Base-by-base conservation (phyloP, 1,284 basidiomycete genomes). In the Malassezia caprae region DNA sequence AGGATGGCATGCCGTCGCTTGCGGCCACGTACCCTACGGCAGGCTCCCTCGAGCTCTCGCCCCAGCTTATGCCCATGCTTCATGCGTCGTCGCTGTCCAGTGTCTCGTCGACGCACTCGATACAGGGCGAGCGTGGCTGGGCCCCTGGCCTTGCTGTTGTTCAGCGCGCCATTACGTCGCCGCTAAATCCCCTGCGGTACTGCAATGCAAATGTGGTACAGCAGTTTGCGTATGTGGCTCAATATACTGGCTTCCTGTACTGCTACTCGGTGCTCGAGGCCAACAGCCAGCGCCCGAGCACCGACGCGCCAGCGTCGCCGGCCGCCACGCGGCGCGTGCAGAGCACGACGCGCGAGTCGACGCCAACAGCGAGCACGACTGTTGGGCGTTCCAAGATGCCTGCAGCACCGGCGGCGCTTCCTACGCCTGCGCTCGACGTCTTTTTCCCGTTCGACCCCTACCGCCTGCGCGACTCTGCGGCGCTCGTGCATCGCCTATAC, bases 401-500 rank as follows among this genome's bases (percentile, higher is more conserved):
- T 26, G 41, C 42, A 10, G 40, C 51, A n/a, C 56, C 53, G 3
- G 53, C 48, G 12, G 31, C 53, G 26, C 51, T 64, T 12, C 56
- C 62, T 6, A 63, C 64, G 2, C 46, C 58, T 7, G 60, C 62
- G 56, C 79, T 96, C 45, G 90, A 91, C 72, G 84, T 84, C 12
- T 98, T 96, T 79, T 99, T 98, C 79, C 94, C 94, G 0, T 99
- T 99, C 73, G 94, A 99, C 74, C 94, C 94, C 1, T 98, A 90
- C 78, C 87, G 85, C 63, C 82, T 99, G 2, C 86, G 88, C 2
- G 70, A 76, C 35, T 79, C 68, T 11, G 56, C 77, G 0, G 72
- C 73, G 23, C 80, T 74, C 60, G 75, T 82, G 56, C 77, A 80
- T 40, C 63, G 65, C 8, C 75, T 81, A 48, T 82, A 82, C 60